These are phyloP conservation scores for Cylindrotheca fusiformis DNA, from an alignment of 108 stramenopile genomes.

Conservation along the genomic window DNA sequence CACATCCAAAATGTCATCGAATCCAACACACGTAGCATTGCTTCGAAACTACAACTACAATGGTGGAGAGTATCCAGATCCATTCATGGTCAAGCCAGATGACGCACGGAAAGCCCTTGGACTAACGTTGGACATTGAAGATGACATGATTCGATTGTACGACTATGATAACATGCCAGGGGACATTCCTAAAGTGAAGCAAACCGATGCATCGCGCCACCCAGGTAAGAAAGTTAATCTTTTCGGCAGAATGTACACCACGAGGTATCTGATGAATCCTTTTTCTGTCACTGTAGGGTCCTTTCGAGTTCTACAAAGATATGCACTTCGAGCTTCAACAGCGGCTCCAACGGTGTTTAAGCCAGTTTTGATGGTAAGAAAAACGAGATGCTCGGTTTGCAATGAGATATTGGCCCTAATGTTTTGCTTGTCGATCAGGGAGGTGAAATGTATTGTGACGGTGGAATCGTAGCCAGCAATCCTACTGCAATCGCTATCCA, in stretches of 20 bases:
- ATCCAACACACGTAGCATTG: slow-evolving; percentile 69
- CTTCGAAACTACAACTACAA: slow-evolving; percentile 87
- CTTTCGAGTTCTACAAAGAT: slow-evolving; percentile 78
- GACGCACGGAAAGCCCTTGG: slow-evolving; percentile 63
- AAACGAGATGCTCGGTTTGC: no score
- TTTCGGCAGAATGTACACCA: background rate
- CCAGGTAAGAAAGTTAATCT: slow-evolving; percentile 36
- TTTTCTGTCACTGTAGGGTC: slow-evolving; percentile 38
- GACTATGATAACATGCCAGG: slow-evolving; percentile 17
- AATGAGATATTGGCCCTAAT: no score
- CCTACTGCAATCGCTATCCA: slow-evolving; percentile 86
- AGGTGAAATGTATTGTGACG: slow-evolving; percentile 84
- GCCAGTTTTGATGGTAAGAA: slow-evolving; percentile 60
- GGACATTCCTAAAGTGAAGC: slow-evolving; percentile 2
- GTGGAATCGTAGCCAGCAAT: slow-evolving; percentile 84
- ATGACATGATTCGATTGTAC: slow-evolving; percentile 21
- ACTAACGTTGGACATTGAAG: slow-evolving; percentile 45
- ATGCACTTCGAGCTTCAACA: slow-evolving; percentile 79
- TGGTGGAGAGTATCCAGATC: slow-evolving; percentile 73
- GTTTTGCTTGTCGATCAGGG: slow-evolving; percentile 10
- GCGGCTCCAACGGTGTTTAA: slow-evolving; percentile 90
- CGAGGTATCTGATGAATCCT: no score
- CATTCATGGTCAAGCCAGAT: slow-evolving; percentile 64
- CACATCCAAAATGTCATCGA: slow-evolving; percentile 76
- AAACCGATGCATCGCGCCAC: slow-evolving; percentile 58